Conservation (phyloP, 495 filamentous ascomycete species). For the Annulohypoxylon maeteangense region DNA sequence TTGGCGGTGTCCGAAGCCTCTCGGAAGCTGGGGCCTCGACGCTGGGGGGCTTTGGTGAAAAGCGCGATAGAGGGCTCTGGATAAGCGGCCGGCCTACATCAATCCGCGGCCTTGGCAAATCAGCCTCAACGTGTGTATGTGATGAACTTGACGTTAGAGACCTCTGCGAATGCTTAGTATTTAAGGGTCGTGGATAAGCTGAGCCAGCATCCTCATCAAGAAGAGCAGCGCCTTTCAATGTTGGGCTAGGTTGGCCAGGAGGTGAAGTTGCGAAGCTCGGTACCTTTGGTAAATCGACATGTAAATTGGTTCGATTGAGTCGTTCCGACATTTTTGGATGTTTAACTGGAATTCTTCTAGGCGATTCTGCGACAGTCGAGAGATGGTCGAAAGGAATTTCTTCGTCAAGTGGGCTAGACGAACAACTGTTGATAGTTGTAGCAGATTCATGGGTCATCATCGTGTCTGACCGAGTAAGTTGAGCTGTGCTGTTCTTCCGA, state of each 20-base stretch:
- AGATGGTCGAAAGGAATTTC: conserved; percentile 43
- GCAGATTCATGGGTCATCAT: conserved; percentile 44
- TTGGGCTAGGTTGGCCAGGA: conserved; percentile 49
- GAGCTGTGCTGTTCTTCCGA: conserved; percentile 35
- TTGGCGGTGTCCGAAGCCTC: conserved; percentile 30
- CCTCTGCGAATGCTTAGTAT: conserved; percentile 27
- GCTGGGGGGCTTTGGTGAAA: conserved; percentile 14
- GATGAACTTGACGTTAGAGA: neutral
- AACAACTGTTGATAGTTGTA: conserved; percentile 47
- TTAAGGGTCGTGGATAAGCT: conserved; percentile 41
- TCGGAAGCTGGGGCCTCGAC: conserved; percentile 18
- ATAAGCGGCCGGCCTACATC: neutral
- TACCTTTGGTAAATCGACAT: conserved; percentile 49
- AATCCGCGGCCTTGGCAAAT: conserved; percentile 6
- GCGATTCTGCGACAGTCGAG: conserved; percentile 58
- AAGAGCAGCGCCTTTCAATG: conserved; percentile 34
- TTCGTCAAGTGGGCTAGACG: conserved; percentile 39
- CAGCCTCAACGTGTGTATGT: neutral
- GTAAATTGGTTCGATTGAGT: conserved; percentile 36
- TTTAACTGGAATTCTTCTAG: conserved; percentile 53
- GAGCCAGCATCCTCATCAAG: conserved; percentile 21
- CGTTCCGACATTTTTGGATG: conserved; percentile 57
- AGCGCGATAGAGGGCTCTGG: conserved; percentile 21
- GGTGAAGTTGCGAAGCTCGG: conserved; percentile 47
- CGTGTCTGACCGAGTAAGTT: conserved; percentile 36